Percentiles rank a stretch among this genome's conserved stretches.
Conservation (phyloP, 495 filamentous ascomycete genomes). For the Aspergillus leporis region DNA sequence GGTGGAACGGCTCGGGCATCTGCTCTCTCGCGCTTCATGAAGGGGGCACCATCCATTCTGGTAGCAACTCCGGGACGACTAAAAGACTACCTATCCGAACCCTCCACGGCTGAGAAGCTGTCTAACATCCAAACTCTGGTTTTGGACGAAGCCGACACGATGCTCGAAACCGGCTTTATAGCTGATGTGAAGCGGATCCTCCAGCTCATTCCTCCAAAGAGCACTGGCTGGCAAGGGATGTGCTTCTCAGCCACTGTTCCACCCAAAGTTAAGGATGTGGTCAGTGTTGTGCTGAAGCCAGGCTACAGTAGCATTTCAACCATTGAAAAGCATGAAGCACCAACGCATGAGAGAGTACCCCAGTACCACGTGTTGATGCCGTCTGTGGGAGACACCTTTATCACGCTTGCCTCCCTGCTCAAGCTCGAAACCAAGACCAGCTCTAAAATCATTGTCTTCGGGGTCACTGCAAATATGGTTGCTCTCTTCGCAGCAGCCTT, state of each 20-base stretch:
- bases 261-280: conserved; percentile 60
- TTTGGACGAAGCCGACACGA: conserved; percentile 68
- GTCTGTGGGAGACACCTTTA: conserved; percentile 52
- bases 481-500: conserved; percentile 56
- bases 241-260: conserved; percentile 72
- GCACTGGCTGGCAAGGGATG: conserved; percentile 63
- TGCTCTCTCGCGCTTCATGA: conserved; percentile 46
- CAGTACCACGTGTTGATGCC: conserved; percentile 61
- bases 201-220: conserved; percentile 56
- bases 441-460: conserved; percentile 71
- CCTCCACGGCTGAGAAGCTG: conserved; percentile 41
- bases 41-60: conserved; percentile 52
- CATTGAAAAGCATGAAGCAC: conserved; percentile 58
- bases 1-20: conserved; percentile 53
- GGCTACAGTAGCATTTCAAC: conserved; percentile 63
- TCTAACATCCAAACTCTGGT: conserved; percentile 57
- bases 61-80: conserved; percentile 66
- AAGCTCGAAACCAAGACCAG: conserved; percentile 42
- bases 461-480: conserved; percentile 63
- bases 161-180: conserved; percentile 64
- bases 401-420: conserved; percentile 48
- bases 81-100: conserved; percentile 58
- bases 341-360: conserved; percentile 61
- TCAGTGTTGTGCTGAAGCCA: conserved; percentile 54
- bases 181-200: conserved; percentile 59